A percentile compares a stretch with the other conserved stretches of the same genome.
Conservation (phyloP, 83 land plant species). For the Thuja plicata region DNA sequence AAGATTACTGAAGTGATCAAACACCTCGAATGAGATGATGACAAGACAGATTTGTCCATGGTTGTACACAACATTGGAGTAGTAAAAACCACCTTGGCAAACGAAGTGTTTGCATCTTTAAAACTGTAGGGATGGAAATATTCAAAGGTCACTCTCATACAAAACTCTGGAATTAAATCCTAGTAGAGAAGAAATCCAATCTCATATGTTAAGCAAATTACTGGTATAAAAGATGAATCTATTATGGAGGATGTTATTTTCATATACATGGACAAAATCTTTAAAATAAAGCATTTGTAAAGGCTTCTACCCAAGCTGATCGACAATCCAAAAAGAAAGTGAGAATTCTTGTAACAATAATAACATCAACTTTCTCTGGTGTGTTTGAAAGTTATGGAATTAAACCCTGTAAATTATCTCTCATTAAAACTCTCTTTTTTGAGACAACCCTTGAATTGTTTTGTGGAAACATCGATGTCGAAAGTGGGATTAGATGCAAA, state of each 20-base stretch:
- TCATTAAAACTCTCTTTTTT: background rate
- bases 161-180: too few relatives aligned
- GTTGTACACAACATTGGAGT: background rate
- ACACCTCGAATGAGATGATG: too few relatives aligned
- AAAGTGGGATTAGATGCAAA: too few relatives aligned
- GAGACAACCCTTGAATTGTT: background rate
- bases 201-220: too few relatives aligned
- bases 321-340: too few relatives aligned
- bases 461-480: background rate
- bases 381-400: background rate
- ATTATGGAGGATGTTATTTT: background rate
- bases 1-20: too few relatives aligned
- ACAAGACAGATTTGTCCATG: too few relatives aligned
- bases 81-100: background rate
- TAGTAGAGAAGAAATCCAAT: too few relatives aligned
- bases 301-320: background rate
- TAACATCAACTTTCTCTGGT: background rate
- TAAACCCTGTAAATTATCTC: background rate
- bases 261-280: background rate
- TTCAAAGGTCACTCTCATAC: too few relatives aligned
- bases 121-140: too few relatives aligned
- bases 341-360: too few relatives aligned
- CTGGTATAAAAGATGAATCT: too few relatives aligned
- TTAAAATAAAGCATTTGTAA: background rate
- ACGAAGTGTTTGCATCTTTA: background rate